Base-by-base conservation (phyloP, 331 rosid genomes). In the Acacia pycnantha region DNA sequence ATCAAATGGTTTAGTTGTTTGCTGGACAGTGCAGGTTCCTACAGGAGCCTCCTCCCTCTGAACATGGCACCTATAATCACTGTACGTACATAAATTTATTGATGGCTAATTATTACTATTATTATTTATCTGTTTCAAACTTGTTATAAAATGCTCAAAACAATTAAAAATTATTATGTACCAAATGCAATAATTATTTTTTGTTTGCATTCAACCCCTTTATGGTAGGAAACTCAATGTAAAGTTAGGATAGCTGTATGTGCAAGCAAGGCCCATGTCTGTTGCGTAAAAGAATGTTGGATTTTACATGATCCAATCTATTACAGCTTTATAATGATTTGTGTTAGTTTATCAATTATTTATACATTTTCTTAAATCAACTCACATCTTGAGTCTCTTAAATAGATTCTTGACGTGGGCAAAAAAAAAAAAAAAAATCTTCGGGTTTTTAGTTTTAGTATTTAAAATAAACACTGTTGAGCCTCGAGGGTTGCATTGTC, bases 1-100 rank as follows among this genome's bases (percentile, higher is more conserved):
- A 85, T 91, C 62, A 91, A 87, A 81, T 93, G 95, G 94, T 83
- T 67, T 71, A 78, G 94, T 66, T 87, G 94, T 84, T 82, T 84
- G 81, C 50, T 91, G 69, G 96, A 90, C 59, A 61, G 79, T 64
- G 53, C 65, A 69, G 93, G 88, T 53, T 80, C 82, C 76, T 84
- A 83, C 69, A 83, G 94, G 94, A 93, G 83, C 68, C 85, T 91
- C 62, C 62, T 56, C 27, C 27, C 62, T n/a, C 12, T 56, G 27
- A 56, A 56, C 62, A 56, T 56, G 14, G 62, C 24, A 56, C 62
- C 62, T 56, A 8, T 56, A 46, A 84, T 91, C 62, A n/a, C 5
- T n/a, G 13, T 56, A n/a, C 62, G 8, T 56, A 0, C 62, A 53
- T 19, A 53, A 53, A 21, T 53, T 53, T 53, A 21, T 54, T 19